Percentiles rank a stretch among this genome's conserved stretches.
phyloP scores from a whole-genome alignment of 345 rosid species.

The Linum lewisii region DNA sequence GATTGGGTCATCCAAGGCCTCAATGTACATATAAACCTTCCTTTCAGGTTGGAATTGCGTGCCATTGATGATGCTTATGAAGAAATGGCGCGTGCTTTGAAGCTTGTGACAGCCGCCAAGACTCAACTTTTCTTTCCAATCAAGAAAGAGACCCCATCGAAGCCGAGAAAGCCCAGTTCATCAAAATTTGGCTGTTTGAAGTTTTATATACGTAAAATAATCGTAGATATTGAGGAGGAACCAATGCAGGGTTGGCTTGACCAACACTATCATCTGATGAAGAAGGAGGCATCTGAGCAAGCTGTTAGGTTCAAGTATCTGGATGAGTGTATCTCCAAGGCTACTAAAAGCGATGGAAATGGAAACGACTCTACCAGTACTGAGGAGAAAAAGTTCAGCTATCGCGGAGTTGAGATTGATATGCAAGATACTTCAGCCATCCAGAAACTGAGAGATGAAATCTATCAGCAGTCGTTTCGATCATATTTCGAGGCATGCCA shows the following conservation, averaged over 20 bases:
- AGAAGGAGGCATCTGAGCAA: slow-evolving; percentile 74
- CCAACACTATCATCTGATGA: slow-evolving; percentile 76
- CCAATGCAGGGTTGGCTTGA: slow-evolving; percentile 99
- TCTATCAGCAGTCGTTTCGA: slow-evolving; percentile 59
- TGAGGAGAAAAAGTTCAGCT: slow-evolving; percentile 42
- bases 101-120: slow-evolving; percentile 65
- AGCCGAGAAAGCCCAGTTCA: slow-evolving; percentile 61
- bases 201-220: slow-evolving; percentile 63
- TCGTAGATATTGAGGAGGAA: slow-evolving; percentile 92
- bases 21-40: slow-evolving; percentile 76
- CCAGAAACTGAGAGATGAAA: slow-evolving; percentile 54
- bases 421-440: slow-evolving; percentile 46
- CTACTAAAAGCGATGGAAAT: slow-evolving; percentile 41
- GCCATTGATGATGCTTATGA: slow-evolving; percentile 93
- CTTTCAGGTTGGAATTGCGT: slow-evolving; percentile 83
- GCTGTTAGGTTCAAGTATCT: slow-evolving; percentile 83
- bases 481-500: slow-evolving; percentile 86
- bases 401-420: slow-evolving; percentile 60
- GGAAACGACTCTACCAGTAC: slow-evolving; percentile 31
- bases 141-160: slow-evolving; percentile 60
- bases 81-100: slow-evolving; percentile 85
- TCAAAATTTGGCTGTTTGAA: slow-evolving; percentile 61
- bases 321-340: slow-evolving; percentile 50
- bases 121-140: slow-evolving; percentile 38
- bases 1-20: slow-evolving; percentile 96